Evolutionary conservation across 2,329 filamentous ascomycete genomes (phyloP).

Genomic region (Epichloe gansuensis): DNA sequence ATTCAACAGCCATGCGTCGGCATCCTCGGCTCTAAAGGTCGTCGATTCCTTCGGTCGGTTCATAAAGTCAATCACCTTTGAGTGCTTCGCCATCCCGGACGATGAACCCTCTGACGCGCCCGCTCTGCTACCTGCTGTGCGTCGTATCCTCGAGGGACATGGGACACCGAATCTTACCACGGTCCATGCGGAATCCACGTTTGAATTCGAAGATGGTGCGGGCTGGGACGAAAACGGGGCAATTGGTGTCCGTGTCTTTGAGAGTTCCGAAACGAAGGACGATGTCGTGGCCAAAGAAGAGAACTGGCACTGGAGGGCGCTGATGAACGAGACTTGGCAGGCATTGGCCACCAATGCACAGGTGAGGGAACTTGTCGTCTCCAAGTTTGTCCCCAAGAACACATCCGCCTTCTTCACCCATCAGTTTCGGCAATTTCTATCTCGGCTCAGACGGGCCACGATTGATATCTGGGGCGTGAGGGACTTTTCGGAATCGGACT

Average conservation of each 20-base stretch:
- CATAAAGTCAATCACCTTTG: not conserved
- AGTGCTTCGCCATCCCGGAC: not conserved
- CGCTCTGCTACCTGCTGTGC: not conserved
- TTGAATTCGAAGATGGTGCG: not conserved
- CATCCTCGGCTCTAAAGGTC: too few species aligned
- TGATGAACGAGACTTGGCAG: not conserved
- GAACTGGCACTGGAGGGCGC: not conserved
- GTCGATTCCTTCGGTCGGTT: too few species aligned
- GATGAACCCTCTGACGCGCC: not conserved
- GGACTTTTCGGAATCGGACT: too few species aligned
- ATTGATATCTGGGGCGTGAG: too few species aligned
- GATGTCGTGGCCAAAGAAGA: not conserved
- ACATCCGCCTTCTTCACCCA: not conserved
- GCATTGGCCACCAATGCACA: not conserved
- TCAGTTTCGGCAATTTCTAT: not conserved
- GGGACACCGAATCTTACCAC: rapidly evolving
- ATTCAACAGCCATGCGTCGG: too few species aligned
- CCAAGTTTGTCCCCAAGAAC: not conserved
- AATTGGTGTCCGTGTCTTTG: not conserved
- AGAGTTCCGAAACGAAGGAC: not conserved
- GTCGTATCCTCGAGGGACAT: not conserved
- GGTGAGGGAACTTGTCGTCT: not conserved
- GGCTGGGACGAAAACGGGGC: not conserved
- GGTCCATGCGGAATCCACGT: not conserved
- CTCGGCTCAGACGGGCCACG: too few species aligned